Conservation (phyloP, 768 basidiomycete species). For the Cyclocybe cylindracea region DNA sequence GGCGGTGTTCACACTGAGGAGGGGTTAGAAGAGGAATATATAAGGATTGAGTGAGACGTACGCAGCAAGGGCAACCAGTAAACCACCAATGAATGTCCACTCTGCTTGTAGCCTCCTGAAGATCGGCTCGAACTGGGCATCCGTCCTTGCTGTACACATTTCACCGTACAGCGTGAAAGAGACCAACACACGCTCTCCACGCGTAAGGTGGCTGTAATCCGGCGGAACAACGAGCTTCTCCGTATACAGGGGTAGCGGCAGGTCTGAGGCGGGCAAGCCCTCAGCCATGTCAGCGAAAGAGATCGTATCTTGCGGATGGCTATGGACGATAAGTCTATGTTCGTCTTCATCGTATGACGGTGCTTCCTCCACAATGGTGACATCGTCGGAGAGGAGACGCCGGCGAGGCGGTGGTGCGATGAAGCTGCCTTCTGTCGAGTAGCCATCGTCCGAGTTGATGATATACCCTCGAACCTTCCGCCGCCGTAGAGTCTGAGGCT, state of each 20-base stretch:
- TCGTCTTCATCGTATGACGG: no score
- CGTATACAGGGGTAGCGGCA: constrained; percentile 41
- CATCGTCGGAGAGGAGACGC: no score
- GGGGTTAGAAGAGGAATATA: not conserved
- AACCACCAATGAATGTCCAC: constrained; percentile 67
- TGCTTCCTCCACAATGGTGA: no score
- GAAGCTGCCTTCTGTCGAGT: constrained; percentile 23
- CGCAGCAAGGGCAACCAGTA: constrained; percentile 64
- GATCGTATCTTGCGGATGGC: not conserved
- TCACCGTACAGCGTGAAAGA: constrained; percentile 59
- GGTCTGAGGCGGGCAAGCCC: constrained; percentile 17
- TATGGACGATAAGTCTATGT: no score
- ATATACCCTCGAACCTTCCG: constrained; percentile 38
- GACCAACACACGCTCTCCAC: constrained; percentile 42
- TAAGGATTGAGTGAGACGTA: constrained; percentile 24
- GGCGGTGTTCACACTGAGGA: constrained; percentile 46
- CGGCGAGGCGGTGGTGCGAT: not conserved
- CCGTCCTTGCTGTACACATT: constrained; percentile 44
- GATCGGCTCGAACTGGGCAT: constrained; percentile 54
- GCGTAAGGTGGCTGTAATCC: constrained; percentile 20
- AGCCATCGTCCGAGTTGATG: constrained; percentile 44
- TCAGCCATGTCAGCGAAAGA: not conserved
- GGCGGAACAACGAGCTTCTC: constrained; percentile 26
- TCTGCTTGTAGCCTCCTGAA: constrained; percentile 52
- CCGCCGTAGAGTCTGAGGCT: constrained; percentile 23